A percentile compares a stretch with the other conserved stretches of the same genome.
These are phyloP conservation scores for Fusarium sp. DNA, from an alignment of 2,329 filamentous ascomycete genomes.

Conservation along the genomic window DNA sequence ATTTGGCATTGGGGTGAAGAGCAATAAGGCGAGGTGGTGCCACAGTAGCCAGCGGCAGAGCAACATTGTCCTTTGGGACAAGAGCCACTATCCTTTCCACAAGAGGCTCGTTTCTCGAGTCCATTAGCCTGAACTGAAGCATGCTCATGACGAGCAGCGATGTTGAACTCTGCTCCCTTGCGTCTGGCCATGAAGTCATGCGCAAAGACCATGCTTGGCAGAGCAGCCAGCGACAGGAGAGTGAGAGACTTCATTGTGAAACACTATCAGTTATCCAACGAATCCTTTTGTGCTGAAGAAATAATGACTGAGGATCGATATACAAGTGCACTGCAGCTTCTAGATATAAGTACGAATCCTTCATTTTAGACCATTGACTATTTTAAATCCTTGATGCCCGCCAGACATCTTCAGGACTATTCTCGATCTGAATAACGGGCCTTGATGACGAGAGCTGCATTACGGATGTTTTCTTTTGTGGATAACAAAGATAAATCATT, in stretches of 20 bases:
- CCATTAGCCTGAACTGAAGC: background rate
- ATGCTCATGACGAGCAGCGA: background rate
- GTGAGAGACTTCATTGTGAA: constrained; percentile 7
- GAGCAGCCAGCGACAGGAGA: background rate
- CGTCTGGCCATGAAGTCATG: constrained; percentile 10
- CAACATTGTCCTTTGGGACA: constrained; percentile 47
- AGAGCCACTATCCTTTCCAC: constrained; percentile 44
- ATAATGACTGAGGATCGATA: background rate
- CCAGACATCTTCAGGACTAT: background rate
- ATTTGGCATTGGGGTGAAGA: constrained; percentile 49
- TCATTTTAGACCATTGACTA: no score
- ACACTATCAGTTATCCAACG: background rate
- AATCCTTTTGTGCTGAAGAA: background rate
- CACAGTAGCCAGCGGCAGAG: constrained; percentile 48
- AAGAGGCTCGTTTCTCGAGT: constrained; percentile 25
- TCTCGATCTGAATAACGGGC: background rate
- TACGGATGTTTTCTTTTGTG: background rate
- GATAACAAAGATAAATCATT: background rate
- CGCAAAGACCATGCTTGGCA: background rate
- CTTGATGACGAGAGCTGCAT: background rate
- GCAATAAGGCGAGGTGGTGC: constrained; percentile 45
- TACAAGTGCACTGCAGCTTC: background rate
- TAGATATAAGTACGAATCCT: background rate
- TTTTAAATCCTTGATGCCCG: background rate
- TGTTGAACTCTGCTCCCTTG: constrained; percentile 12